These are phyloP conservation scores for Exobasidium cylindrosporum DNA, from an alignment of 1,284 basidiomycete species.

Conservation along the genomic window DNA sequence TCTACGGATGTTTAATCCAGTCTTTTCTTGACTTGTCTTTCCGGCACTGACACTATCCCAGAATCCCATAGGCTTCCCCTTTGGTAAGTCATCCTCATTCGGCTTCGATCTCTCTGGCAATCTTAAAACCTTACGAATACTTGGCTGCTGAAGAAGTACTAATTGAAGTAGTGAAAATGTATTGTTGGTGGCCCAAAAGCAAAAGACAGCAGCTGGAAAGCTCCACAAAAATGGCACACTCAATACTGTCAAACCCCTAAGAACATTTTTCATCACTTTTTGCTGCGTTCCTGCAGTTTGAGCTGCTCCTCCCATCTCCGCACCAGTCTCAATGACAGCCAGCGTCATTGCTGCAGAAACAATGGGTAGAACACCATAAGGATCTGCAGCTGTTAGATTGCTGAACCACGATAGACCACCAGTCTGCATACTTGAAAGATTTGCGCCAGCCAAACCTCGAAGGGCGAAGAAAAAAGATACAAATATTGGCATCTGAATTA, in stretches of 20 bases:
- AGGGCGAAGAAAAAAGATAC: constrained; percentile 83
- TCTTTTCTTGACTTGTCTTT: neutral
- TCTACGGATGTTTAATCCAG: neutral
- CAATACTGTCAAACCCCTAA: constrained; percentile 66
- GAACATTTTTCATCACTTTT: constrained; percentile 70
- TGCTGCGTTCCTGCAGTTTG: constrained; percentile 59
- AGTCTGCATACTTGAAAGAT: constrained; percentile 69
- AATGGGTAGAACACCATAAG: constrained; percentile 69
- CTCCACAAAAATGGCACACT: constrained; percentile 65
- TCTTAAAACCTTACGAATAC: constrained; percentile 25
- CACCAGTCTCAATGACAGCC: constrained; percentile 64
- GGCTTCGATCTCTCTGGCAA: constrained; percentile 34
- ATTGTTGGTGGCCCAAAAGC: constrained; percentile 64
- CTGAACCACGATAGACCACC: constrained; percentile 76
- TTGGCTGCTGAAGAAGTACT: constrained; percentile 29
- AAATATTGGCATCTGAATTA: constrained; percentile 75
- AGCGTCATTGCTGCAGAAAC: constrained; percentile 67
- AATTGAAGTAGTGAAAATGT: constrained; percentile 61
- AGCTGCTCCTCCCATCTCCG: constrained; percentile 61
- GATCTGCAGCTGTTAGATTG: constrained; percentile 76
- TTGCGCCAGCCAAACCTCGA: constrained; percentile 68
- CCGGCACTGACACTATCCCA: constrained; percentile 4
- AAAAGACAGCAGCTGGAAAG: constrained; percentile 61
- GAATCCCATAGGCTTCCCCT: neutral
- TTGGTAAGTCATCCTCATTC: neutral